These are phyloP conservation scores for Trichomonascaceae sp. DNA, from an alignment of 1,139 yeast genomes.

Conservation along the genomic window DNA sequence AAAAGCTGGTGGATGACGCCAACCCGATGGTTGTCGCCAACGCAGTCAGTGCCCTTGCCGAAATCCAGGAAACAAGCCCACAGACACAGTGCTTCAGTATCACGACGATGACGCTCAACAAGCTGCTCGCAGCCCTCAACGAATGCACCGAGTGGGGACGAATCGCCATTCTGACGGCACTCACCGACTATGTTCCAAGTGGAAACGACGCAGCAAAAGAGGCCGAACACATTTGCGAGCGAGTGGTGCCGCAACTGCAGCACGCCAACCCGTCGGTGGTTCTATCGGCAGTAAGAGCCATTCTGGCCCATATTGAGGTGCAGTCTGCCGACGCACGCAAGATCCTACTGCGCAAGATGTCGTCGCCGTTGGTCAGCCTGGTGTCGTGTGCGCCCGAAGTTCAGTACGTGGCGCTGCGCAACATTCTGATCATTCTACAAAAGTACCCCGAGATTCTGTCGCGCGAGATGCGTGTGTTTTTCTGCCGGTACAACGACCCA, in stretches of 20 bases:
- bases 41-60: conserved; percentile 75
- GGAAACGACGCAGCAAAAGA: conserved; percentile 42
- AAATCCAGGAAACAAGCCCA: conserved; percentile 62
- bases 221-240: conserved; percentile 75
- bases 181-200: conserved; percentile 56
- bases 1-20: conserved; percentile 64
- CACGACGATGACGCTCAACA: conserved; percentile 39
- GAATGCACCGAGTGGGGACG: conserved; percentile 99
- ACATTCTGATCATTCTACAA: conserved; percentile 79
- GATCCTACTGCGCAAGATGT: conserved; percentile 50
- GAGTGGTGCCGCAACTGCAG: conserved; percentile 90
- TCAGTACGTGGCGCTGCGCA: conserved; percentile 87
- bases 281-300: conserved; percentile 70
- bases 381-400: conserved; percentile 86
- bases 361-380: conserved; percentile 87
- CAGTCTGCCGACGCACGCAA: conserved; percentile 34
- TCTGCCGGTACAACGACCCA: conserved; percentile 90
- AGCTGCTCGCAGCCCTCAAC: conserved; percentile 67
- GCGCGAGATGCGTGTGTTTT: conserved; percentile 79
- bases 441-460: conserved; percentile 72
- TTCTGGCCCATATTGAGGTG: conserved; percentile 55
- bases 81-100: conserved; percentile 33
- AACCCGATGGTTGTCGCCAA: conserved; percentile 94
- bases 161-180: conserved; percentile 71
- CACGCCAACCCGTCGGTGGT: conserved; percentile 97